Conservation (phyloP, 164 flowering plant genomes). For the Magnolia officinalis region DNA sequence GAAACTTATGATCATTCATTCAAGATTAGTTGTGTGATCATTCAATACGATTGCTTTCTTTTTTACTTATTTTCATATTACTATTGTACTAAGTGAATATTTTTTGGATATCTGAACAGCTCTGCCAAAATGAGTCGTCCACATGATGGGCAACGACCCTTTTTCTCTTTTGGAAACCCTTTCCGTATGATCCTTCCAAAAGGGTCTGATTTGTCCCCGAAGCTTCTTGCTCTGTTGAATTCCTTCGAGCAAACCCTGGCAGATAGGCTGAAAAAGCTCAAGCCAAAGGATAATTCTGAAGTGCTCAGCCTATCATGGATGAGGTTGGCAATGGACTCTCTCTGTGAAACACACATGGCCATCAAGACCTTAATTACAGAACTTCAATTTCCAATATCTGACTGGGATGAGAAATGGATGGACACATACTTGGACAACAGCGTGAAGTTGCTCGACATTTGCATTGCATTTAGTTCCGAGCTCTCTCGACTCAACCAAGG, state of each 20-base stretch:
- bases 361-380: constrained; percentile 64
- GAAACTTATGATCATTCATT: no score
- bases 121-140: constrained; percentile 63
- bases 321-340: constrained; percentile 60
- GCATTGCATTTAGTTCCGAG: constrained; percentile 77
- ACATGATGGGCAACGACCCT: constrained; percentile 65
- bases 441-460: constrained; percentile 76
- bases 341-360: constrained; percentile 66
- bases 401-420: constrained; percentile 95
- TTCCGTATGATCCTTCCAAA: constrained; percentile 66
- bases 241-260: constrained; percentile 61
- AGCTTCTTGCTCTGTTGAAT: constrained; percentile 39
- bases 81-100: not conserved
- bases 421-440: constrained; percentile 82
- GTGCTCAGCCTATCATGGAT: constrained; percentile 78
- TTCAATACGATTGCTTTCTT: not conserved
- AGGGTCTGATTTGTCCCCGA: constrained; percentile 52
- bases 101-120: constrained; percentile 3
- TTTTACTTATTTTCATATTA: not conserved
- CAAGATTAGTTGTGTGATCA: no score
- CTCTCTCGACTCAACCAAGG: constrained; percentile 71
- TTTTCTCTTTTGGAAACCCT: constrained; percentile 76
- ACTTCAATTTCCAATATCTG: constrained; percentile 70
- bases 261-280: constrained; percentile 52
- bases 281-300: constrained; percentile 42